These are phyloP conservation scores for Panus rudis DNA, from an alignment of 768 basidiomycete species.

Conservation along the genomic window DNA sequence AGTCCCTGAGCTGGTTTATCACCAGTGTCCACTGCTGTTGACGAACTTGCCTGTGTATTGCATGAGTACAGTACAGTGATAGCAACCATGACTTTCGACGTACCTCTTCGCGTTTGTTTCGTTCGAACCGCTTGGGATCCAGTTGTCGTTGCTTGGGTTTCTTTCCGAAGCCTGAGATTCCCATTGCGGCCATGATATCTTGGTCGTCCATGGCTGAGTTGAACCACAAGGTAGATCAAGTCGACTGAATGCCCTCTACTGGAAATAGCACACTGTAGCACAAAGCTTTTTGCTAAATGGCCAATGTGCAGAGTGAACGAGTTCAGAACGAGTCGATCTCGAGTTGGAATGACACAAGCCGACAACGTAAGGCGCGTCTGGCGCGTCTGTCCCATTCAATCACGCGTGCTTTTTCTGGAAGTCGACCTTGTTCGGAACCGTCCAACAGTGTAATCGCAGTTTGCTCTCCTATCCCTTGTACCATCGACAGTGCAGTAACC, in stretches of 20 bases:
- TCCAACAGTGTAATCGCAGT: neutral
- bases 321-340: too few species aligned
- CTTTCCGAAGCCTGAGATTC: conserved; percentile 81
- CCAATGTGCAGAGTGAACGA: too few species aligned
- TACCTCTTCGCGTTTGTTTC: conserved; percentile 53
- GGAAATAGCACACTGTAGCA: too few species aligned
- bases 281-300: too few species aligned
- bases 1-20: neutral
- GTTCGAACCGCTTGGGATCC: conserved; percentile 75
- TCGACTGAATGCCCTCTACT: too few species aligned
- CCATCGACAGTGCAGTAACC: neutral
- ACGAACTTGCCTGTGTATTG: neutral
- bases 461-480: neutral
- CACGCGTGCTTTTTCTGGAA: too few species aligned
- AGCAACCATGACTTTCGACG: neutral
- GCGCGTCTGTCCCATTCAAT: too few species aligned
- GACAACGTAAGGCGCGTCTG: too few species aligned
- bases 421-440: neutral
- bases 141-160: conserved; percentile 55
- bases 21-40: neutral
- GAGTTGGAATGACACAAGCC: too few species aligned
- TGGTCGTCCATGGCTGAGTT: conserved; percentile 46
- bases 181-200: conserved; percentile 78
- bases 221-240: too few species aligned
- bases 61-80: too few species aligned